A percentile compares a stretch with the other conserved stretches of the same genome.
These are phyloP conservation scores for Phanerochaete sordida DNA, from an alignment of 768 basidiomycete species.

Conservation along the genomic window DNA sequence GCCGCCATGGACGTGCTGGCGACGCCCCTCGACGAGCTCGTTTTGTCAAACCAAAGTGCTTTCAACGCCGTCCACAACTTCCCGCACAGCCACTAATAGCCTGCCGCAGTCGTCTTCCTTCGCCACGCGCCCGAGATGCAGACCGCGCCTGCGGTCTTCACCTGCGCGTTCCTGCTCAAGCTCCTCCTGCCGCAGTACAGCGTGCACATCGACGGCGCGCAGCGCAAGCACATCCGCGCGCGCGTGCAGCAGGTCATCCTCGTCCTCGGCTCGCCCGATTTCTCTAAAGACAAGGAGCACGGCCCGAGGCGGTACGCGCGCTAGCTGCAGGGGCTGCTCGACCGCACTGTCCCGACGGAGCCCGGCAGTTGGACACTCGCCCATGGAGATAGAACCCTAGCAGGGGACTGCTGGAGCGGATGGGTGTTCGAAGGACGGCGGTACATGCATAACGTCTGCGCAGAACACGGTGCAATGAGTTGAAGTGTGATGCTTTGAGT, in stretches of 20 bases:
- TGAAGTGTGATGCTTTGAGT: too few relatives aligned
- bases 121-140: constrained; percentile 78
- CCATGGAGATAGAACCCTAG: too few relatives aligned
- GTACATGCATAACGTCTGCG: too few relatives aligned
- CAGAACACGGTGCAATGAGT: too few relatives aligned
- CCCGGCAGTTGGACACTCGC: too few relatives aligned
- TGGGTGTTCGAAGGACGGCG: too few relatives aligned
- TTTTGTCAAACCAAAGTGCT: constrained; percentile 16
- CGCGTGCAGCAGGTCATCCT: constrained; percentile 65
- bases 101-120: constrained; percentile 45
- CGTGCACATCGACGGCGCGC: constrained; percentile 51
- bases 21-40: constrained; percentile 30
- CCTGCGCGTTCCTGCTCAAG: constrained; percentile 82
- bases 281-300: constrained; percentile 80
- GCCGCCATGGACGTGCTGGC: constrained; percentile 23
- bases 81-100: not conserved
- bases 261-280: constrained; percentile 62
- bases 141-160: constrained; percentile 75
- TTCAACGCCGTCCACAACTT: not conserved
- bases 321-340: constrained; percentile 71
- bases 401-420: too few relatives aligned
- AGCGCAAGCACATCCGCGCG: constrained; percentile 56
- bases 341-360: too few relatives aligned
- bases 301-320: constrained; percentile 78
- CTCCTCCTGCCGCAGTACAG: constrained; percentile 74